Conservation (phyloP, 192 early-diverging fungal species). For the Linnemannia hyalina region DNA sequence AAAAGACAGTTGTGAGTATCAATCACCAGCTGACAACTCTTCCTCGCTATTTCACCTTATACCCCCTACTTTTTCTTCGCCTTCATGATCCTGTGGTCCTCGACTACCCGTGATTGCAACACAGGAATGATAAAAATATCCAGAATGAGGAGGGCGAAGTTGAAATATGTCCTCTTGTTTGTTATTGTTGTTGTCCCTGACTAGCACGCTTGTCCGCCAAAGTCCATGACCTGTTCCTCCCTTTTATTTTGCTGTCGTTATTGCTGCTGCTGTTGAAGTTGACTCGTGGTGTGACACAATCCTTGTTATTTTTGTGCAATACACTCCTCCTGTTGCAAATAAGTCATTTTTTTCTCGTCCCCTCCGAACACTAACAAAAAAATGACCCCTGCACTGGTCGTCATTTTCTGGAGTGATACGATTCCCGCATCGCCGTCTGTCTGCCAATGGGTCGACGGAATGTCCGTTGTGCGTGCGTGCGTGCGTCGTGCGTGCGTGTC, state of each 20-base stretch:
- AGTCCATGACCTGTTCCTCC: neutral
- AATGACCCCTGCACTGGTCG: neutral
- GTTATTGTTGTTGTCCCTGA: neutral
- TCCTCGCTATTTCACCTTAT: neutral
- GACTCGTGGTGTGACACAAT: neutral
- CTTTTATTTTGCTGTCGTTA: neutral
- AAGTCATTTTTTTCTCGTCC: neutral
- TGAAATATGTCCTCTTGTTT: neutral
- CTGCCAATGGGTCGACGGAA: neutral
- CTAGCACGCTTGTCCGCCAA: neutral
- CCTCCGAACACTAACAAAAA: neutral
- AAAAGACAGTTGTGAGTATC: neutral
- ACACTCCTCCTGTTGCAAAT: neutral
- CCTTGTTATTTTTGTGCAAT: neutral
- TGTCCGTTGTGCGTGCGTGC: neutral
- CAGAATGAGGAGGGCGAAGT: neutral
- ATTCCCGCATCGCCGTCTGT: neutral
- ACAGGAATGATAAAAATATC: neutral
- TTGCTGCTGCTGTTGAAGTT: neutral
- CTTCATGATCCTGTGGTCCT: neutral
- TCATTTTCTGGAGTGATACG: neutral
- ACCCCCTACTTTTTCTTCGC: slow-evolving; percentile 1
- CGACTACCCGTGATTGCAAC: neutral
- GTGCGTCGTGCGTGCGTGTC: neutral
- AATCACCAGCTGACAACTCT: neutral